These are phyloP conservation scores for Penicillium verrucosum DNA, from an alignment of 2,329 filamentous ascomycete species.

Conservation along the genomic window DNA sequence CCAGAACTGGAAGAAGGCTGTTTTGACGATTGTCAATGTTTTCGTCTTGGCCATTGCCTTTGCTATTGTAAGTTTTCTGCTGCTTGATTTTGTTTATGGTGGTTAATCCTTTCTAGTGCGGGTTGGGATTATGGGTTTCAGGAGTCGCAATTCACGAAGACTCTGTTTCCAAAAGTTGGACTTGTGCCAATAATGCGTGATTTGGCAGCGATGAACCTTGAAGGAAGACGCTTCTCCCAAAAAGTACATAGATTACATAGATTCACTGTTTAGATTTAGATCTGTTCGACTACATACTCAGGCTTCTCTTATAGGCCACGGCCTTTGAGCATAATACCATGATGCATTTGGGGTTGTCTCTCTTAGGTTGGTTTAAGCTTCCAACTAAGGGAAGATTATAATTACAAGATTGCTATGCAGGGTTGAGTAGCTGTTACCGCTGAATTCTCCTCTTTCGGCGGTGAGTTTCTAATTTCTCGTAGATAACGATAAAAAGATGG, in stretches of 20 bases:
- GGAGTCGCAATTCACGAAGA: constrained; percentile 29
- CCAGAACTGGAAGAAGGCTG: constrained; percentile 28
- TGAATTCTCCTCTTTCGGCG: too few relatives aligned
- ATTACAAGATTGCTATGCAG: too few relatives aligned
- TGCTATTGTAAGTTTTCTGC: constrained; percentile 21
- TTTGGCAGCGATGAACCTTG: background rate
- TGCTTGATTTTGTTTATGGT: background rate
- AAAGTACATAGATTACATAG: background rate
- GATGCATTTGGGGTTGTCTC: background rate
- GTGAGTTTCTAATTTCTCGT: too few relatives aligned
- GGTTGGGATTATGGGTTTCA: constrained; percentile 28
- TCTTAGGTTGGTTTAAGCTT: background rate
- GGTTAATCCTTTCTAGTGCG: constrained; percentile 21
- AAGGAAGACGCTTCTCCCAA: background rate
- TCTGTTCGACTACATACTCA: background rate
- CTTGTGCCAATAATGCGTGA: constrained; percentile 27
- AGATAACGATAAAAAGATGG: too few relatives aligned
- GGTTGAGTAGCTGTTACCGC: too few relatives aligned
- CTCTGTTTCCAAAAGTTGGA: constrained; percentile 21
- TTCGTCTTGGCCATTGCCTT: constrained; percentile 20
- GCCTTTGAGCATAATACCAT: background rate
- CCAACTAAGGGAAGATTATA: too few relatives aligned
- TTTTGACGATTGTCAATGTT: constrained; percentile 26
- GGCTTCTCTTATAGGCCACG: background rate
- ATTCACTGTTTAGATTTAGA: background rate